Conservation (phyloP, 345 rosid species). For the Salix purpurea region DNA sequence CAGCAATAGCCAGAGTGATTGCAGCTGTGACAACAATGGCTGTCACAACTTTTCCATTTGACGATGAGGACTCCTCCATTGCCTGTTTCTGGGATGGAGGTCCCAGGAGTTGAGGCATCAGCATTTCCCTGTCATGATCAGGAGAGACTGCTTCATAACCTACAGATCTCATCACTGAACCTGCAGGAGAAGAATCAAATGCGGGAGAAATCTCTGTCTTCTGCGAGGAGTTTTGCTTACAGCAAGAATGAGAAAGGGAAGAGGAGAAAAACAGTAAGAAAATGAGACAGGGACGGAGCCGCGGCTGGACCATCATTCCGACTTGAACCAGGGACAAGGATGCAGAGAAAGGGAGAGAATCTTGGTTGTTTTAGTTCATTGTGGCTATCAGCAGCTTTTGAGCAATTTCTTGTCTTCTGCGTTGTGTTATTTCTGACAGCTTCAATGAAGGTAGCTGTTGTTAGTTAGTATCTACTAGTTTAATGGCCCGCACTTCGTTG, state of each 20-base stretch:
- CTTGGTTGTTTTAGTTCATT: background rate
- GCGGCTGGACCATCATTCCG: constrained; percentile 9
- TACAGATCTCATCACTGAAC: background rate
- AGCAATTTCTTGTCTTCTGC: constrained; percentile 1
- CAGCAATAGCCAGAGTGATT: constrained; percentile 23
- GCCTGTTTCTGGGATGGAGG: too few species aligned
- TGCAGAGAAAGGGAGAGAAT: constrained; percentile 2
- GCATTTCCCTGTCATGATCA: constrained; percentile 6
- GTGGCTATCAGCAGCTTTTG: background rate
- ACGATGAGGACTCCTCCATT: background rate
- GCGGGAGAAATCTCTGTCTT: background rate
- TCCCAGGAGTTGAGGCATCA: background rate
- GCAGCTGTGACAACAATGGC: constrained; percentile 28
- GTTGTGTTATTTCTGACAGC: constrained; percentile 15
- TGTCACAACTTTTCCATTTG: constrained; percentile 8
- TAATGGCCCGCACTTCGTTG: too few species aligned
- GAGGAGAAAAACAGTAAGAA: constrained; percentile 2
- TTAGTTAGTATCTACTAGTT: constrained; percentile 15
- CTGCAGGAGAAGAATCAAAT: background rate
- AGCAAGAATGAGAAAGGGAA: constrained; percentile 5
- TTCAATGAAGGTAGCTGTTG: constrained; percentile 31
- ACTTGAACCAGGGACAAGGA: background rate
- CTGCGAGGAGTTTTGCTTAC: background rate
- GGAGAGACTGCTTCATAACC: background rate
- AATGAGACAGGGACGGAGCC: background rate